Percentiles rank a stretch among this genome's conserved stretches.
Conservation (phyloP, 192 early-diverging fungal species). For the Dispira simplex region DNA sequence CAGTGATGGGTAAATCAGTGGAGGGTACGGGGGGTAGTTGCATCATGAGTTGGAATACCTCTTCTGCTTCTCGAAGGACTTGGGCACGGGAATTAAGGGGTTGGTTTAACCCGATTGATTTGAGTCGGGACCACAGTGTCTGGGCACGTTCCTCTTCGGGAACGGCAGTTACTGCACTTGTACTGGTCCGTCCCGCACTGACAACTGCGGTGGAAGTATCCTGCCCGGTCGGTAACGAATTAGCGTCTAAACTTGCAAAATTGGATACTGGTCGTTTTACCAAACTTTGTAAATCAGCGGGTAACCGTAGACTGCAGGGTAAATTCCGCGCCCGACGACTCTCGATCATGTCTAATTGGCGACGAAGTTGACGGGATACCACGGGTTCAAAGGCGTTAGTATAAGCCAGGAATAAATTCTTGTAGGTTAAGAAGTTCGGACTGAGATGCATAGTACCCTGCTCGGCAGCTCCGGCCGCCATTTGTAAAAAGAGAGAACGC, state of each 20-base stretch:
- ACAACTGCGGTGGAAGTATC: no score
- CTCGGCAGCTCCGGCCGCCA: constrained; percentile 30
- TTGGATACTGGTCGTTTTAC: no score
- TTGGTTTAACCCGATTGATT: neutral
- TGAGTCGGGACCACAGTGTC: no score
- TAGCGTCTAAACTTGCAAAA: no score
- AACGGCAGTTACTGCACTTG: no score
- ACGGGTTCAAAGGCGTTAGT: constrained; percentile 25
- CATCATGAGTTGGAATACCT: constrained; percentile 18
- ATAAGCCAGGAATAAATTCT: constrained; percentile 56
- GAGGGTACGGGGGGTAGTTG: constrained; percentile 10
- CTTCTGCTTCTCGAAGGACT: constrained; percentile 18
- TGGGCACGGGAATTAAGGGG: constrained; percentile 10
- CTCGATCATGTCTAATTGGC: no score
- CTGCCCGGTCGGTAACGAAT: no score
- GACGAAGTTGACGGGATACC: constrained; percentile 19
- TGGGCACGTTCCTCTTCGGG: no score
- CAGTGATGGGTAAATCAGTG: constrained; percentile 8
- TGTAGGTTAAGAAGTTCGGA: constrained; percentile 41
- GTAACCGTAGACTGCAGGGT: no score
- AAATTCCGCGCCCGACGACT: no score
- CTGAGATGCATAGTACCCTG: constrained; percentile 23
- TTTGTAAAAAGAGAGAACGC: constrained; percentile 39
- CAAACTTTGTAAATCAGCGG: no score
- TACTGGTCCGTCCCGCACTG: no score